A percentile compares a stretch with the other conserved stretches of the same genome.
These are phyloP conservation scores for Candida frijolesensis DNA, from an alignment of 1,139 yeast genomes.

Conservation along the genomic window DNA sequence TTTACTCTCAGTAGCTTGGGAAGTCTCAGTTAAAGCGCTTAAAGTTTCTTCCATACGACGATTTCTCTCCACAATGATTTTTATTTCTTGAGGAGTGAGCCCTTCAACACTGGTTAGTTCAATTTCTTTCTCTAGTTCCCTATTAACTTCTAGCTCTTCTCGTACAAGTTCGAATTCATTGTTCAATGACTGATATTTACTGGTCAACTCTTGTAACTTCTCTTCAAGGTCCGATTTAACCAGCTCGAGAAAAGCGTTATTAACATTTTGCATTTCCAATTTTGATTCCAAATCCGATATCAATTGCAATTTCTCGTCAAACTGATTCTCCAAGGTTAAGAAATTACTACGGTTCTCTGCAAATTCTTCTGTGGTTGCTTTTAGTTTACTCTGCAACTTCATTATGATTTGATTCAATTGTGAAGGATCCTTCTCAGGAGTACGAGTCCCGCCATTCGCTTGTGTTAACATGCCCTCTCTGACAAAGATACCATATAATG, in stretches of 20 bases:
- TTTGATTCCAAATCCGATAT: constrained; percentile 30
- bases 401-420: constrained; percentile 42
- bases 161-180: constrained; percentile 43
- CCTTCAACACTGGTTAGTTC: constrained; percentile 18
- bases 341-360: constrained; percentile 23
- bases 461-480: constrained; percentile 23
- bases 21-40: constrained; percentile 39
- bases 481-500: constrained; percentile 62
- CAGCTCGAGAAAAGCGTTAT: constrained; percentile 53
- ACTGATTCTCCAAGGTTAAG: constrained; percentile 20
- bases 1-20: constrained; percentile 25
- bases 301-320: constrained; percentile 12
- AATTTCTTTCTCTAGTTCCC: constrained; percentile 42
- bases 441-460: neutral
- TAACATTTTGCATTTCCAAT: constrained; percentile 56
- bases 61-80: constrained; percentile 28
- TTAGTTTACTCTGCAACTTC: constrained; percentile 45
- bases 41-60: constrained; percentile 42
- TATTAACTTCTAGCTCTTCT: constrained; percentile 49
- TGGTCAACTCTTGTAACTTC: constrained; percentile 30
- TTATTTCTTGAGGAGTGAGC: constrained; percentile 21
- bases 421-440: constrained; percentile 5
- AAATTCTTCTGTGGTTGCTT: constrained; percentile 32
- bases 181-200: constrained; percentile 38
- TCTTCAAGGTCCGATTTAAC: constrained; percentile 37